These are phyloP conservation scores for Shiraia bambusicola DNA, from an alignment of 2,329 filamentous ascomycete genomes.

Conservation along the genomic window DNA sequence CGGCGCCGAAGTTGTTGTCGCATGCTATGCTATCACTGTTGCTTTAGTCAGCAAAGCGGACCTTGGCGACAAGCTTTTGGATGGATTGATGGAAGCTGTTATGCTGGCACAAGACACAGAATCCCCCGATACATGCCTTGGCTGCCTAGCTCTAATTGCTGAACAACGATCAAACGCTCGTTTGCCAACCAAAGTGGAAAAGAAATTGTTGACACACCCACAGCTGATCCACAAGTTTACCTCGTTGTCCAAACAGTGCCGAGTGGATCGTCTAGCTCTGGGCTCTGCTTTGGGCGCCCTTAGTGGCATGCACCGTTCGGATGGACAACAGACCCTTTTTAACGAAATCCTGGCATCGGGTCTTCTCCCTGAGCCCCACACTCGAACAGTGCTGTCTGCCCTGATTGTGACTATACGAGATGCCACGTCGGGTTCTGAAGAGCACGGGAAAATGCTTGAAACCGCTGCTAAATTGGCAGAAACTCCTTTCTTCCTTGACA, in stretches of 20 bases:
- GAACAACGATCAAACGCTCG: slow-evolving; percentile 73
- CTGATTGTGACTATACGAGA: slow-evolving; percentile 57
- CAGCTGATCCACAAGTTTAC: slow-evolving; percentile 61
- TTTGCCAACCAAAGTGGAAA: slow-evolving; percentile 70
- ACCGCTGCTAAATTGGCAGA: slow-evolving; percentile 36
- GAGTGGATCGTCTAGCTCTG: slow-evolving; percentile 70
- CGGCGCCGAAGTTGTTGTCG: slow-evolving; percentile 76
- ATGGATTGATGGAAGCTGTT: slow-evolving; percentile 86
- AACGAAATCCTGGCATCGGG: slow-evolving; percentile 62
- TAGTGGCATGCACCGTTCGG: slow-evolving; percentile 15
- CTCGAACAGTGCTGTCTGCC: slow-evolving; percentile 65
- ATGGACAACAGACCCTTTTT: slow-evolving; percentile 48
- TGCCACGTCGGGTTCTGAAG: slow-evolving; percentile 25
- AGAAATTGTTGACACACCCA: slow-evolving; percentile 65
- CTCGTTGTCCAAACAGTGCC: slow-evolving; percentile 64
- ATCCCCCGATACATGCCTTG: slow-evolving; percentile 71
- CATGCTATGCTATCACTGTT: slow-evolving; percentile 87
- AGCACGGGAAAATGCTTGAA: slow-evolving; percentile 36
- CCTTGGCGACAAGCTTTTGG: slow-evolving; percentile 76
- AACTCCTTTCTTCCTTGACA: slow-evolving; percentile 45
- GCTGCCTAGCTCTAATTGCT: slow-evolving; percentile 78
- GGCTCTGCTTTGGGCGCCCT: slow-evolving; percentile 62
- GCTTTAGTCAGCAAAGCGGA: slow-evolving; percentile 81
- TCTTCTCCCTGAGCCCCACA: slow-evolving; percentile 64
- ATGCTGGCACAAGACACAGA: slow-evolving; percentile 74